A percentile compares a stretch with the other conserved stretches of the same genome.
Evolutionary conservation across 2,329 filamentous ascomycete genomes (phyloP).

Genomic region (Juglanconis oblonga): DNA sequence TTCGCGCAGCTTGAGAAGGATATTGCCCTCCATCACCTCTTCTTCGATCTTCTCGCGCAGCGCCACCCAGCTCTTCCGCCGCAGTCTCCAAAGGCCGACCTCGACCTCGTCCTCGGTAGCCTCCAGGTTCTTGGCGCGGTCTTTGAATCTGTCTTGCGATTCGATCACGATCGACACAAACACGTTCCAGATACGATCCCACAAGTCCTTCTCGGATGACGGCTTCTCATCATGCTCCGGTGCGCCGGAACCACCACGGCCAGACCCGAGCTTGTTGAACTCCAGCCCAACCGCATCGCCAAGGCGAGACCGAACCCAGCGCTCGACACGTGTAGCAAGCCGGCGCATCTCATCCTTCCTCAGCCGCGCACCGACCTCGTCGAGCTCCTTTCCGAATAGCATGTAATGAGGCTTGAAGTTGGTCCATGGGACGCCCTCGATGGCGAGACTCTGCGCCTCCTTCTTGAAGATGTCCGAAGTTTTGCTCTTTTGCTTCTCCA

Average conservation of each 20-base stretch:
- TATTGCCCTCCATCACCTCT: conserved; percentile 96
- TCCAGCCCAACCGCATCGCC: conserved; percentile 86
- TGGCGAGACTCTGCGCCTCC: conserved; percentile 70
- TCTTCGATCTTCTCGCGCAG: conserved; percentile 89
- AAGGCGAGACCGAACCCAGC: conserved; percentile 87
- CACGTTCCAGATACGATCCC: conserved; percentile 90
- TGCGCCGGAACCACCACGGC: conserved; percentile 76
- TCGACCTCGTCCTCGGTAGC: conserved; percentile 89
- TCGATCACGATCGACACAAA: conserved; percentile 82
- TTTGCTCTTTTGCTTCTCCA: conserved; percentile 75
- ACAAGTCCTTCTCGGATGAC: conserved; percentile 76
- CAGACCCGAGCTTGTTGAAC: conserved; percentile 93
- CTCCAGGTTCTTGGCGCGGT: conserved; percentile 89
- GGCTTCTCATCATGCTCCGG: conserved; percentile 75
- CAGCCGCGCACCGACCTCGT: conserved; percentile 79
- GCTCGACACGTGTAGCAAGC: conserved; percentile 83
- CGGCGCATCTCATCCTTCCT: conserved; percentile 96
- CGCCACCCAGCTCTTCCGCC: conserved; percentile 92
- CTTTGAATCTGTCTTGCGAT: conserved; percentile 80
- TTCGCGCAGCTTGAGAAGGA: conserved; percentile 90
- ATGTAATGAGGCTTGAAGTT: conserved; percentile 77
- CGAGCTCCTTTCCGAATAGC: conserved; percentile 85
- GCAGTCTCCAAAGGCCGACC: conserved; percentile 85
- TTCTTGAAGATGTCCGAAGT: conserved; percentile 72
- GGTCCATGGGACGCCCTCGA: conserved; percentile 82